These are phyloP conservation scores for Ogataea naganishii DNA, from an alignment of 805 yeast genomes.

Conservation along the genomic window DNA sequence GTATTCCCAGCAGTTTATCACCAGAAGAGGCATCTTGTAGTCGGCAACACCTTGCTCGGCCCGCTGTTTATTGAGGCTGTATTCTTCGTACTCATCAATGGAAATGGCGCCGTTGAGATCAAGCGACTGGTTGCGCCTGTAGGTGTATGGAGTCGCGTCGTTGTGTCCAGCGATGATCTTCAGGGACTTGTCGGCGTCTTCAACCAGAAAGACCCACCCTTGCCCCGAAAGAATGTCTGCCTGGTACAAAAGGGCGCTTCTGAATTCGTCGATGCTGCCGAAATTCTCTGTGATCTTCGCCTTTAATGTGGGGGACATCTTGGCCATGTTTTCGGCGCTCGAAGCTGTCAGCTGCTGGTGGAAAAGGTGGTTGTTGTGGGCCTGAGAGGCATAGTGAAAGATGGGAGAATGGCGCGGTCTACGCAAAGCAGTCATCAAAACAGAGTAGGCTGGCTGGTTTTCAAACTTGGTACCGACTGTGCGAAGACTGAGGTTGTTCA, in stretches of 20 bases:
- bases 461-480: conserved; percentile 79
- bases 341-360: conserved; percentile 47
- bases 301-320: conserved; percentile 12
- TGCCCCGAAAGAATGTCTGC: conserved; percentile 52
- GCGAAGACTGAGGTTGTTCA: conserved; percentile 49
- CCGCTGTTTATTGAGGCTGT: conserved; percentile 24
- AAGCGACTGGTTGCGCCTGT: conserved; percentile 57
- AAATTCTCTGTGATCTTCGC: conserved; percentile 27
- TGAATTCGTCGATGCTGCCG: conserved; percentile 41
- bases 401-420: conserved; percentile 55
- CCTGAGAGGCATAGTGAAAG: conserved; percentile 87
- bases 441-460: conserved; percentile 64
- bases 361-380: conserved; percentile 87
- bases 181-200: conserved; percentile 50
- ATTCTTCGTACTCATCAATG: conserved; percentile 41
- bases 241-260: conserved; percentile 35
- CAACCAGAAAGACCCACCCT: conserved; percentile 74
- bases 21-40: conserved; percentile 66
- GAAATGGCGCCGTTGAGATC: conserved; percentile 72
- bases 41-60: conserved; percentile 34
- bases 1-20: conserved; percentile 80
- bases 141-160: conserved; percentile 72
- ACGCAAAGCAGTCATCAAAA: conserved; percentile 57
- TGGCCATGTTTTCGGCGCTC: not conserved
- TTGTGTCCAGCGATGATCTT: conserved; percentile 50